Base-by-base conservation (phyloP, 208 protist species). In the Borovskyia barvae region DNA sequence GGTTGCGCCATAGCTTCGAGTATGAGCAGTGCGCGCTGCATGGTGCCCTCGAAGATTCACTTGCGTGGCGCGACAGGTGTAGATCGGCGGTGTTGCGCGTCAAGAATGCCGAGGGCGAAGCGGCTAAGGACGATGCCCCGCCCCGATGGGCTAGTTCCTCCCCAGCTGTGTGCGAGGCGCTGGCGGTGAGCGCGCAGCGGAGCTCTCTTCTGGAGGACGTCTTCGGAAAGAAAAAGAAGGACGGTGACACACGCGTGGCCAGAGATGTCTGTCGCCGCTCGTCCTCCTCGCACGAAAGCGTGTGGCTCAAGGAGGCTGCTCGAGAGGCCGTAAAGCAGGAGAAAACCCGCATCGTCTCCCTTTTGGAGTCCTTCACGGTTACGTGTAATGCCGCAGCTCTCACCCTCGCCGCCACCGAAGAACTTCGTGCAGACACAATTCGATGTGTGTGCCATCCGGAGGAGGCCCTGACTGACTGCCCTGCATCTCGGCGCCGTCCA, bases 1-100 rank as follows among this genome's bases (percentile, higher is more conserved):
- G 66, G 9, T 53, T 56, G 53, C 66, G 62, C 2, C 71, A 85
- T 49, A 37, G 29, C 20, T 94, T 94, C 65, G 84, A 90, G 4
- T 61, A 91, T 46, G 48, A 72, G 25, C 73, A 77, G 28, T 78
- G 77, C 53, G 22, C 25, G 9, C 58, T 76, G 42, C 78, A 94
- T 22, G 65, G 71, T 0, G 62, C 84, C 3, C 48, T 94, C 63
- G 74, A 82, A 58, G 56, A 77, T 5, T 71, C 73, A 49, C 39
- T 89, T 1, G 58, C 54, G n/a, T 81, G 70, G 53, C 75, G 87
- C 17, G 49, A 37, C 30, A 17, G 55, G n/a, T 94, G 83, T 57
- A 65, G 72, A 3, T 15, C 47, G 8, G 78, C 81, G 36, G 80
- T 93, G 22, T 12, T 69, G 46, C 62, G 37, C 20, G 35, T 26